Evolutionary conservation across 768 basidiomycete genomes (phyloP).

Genomic region (Boletellus sp.): DNA sequence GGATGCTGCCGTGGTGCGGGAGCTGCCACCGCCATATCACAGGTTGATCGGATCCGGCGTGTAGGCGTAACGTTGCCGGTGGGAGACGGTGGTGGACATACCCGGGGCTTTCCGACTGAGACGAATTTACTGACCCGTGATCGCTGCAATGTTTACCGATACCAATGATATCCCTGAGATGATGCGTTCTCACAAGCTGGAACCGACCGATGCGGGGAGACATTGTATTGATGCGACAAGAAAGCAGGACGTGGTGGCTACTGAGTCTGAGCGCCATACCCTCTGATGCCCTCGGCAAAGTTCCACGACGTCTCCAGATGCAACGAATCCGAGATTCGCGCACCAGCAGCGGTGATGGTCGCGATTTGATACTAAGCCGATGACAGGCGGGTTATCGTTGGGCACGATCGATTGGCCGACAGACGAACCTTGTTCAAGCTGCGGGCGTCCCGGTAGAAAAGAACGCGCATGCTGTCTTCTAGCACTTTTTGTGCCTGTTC

Average conservation of each 20-base stretch:
- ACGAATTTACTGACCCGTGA: neutral
- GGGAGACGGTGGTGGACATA: neutral
- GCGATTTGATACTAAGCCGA: slow-evolving; percentile 89
- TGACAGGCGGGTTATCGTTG: neutral
- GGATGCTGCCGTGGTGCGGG: slow-evolving; percentile 16
- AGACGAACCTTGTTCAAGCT: slow-evolving; percentile 85
- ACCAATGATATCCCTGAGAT: neutral
- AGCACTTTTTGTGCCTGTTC: slow-evolving; percentile 77
- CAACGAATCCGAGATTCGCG: slow-evolving; percentile 74
- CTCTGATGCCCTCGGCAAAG: slow-evolving; percentile 89
- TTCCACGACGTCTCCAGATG: slow-evolving; percentile 78
- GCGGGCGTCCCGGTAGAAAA: slow-evolving; percentile 95
- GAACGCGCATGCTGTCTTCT: slow-evolving; percentile 83
- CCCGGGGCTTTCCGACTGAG: neutral
- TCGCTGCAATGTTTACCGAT: neutral
- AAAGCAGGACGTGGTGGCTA: slow-evolving; percentile 30
- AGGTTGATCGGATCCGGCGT: slow-evolving; percentile 2
- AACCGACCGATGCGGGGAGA: neutral
- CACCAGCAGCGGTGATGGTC: slow-evolving; percentile 73
- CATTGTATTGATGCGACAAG: slow-evolving; percentile 8
- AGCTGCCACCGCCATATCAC: slow-evolving; percentile 28
- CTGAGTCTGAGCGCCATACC: slow-evolving; percentile 90
- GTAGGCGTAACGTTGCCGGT: neutral
- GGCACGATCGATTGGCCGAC: neutral
- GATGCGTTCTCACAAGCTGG: neutral